Percentiles rank a stretch among this genome's conserved stretches.
Evolutionary conservation across 129 eudicot genomes (phyloP).

Genomic region (Ambrosia trifida): DNA sequence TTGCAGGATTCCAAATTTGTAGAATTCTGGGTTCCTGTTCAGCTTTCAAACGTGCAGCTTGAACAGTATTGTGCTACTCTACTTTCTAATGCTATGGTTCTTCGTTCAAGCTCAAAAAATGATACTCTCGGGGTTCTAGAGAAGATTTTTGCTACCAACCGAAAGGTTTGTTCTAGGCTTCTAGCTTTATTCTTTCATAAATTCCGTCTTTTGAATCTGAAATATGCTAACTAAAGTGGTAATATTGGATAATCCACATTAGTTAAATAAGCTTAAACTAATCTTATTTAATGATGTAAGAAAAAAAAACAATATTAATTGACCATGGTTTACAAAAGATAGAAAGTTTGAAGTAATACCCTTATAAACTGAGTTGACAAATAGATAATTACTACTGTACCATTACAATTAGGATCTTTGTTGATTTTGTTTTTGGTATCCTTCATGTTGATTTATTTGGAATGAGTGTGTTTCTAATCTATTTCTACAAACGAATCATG

Average conservation of each 20-base stretch:
- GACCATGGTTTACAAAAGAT: background rate
- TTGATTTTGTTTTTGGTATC: background rate
- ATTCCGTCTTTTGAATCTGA: constrained; percentile 1
- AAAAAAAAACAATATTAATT: background rate
- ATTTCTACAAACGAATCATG: background rate
- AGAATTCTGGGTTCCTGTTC: constrained; percentile 90
- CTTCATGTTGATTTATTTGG: constrained; percentile 12
- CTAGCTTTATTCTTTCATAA: constrained; percentile 11
- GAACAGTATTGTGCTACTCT: constrained; percentile 86
- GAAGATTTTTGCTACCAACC: constrained; percentile 43
- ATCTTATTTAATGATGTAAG: background rate
- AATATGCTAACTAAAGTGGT: background rate
- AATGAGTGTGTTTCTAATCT: background rate
- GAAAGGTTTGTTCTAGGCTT: constrained; percentile 60
- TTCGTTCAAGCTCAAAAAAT: constrained; percentile 50
- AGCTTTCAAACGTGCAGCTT: constrained; percentile 74
- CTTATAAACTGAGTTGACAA: no score
- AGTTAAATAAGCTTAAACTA: background rate
- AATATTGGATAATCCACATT: background rate
- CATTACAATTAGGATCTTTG: background rate
- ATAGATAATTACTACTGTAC: no score
- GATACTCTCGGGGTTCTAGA: constrained; percentile 62
- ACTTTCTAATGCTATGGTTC: constrained; percentile 49
- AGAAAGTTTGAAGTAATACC: background rate
- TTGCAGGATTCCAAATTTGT: constrained; percentile 46